phyloP scores from a whole-genome alignment of 1,139 yeast genomes.

The Protomyces lactucae-debilis region DNA sequence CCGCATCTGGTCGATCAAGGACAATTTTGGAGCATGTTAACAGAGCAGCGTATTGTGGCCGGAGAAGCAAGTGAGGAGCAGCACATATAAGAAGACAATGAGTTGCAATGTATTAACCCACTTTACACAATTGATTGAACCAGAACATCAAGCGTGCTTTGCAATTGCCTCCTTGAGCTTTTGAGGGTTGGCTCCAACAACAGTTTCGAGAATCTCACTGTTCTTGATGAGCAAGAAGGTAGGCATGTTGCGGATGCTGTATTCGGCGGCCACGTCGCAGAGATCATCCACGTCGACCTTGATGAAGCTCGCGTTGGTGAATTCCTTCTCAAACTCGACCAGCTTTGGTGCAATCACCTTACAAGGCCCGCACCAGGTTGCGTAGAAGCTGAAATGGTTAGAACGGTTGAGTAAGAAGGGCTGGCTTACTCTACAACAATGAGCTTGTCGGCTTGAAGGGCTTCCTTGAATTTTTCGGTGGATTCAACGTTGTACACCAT shows the following conservation, averaged over 20 bases:
- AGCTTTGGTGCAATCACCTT: conserved; percentile 87
- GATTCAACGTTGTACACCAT: conserved; percentile 15
- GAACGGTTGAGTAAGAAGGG: too few species aligned
- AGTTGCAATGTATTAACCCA: too few species aligned
- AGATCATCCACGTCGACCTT: conserved; percentile 82
- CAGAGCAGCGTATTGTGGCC: too few species aligned
- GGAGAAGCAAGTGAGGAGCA: too few species aligned
- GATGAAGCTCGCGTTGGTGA: conserved; percentile 60
- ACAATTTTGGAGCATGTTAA: too few species aligned
- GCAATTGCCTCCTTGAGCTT: conserved; percentile 65
- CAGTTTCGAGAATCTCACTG: conserved; percentile 66
- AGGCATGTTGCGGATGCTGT: conserved; percentile 83
- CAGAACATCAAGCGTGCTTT: neutral
- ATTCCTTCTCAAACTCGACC: conserved; percentile 63
- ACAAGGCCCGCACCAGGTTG: conserved; percentile 98
- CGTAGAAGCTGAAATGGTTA: conserved; percentile 51
- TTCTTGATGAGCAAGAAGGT: conserved; percentile 73
- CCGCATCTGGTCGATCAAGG: too few species aligned
- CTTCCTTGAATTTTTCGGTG: conserved; percentile 56
- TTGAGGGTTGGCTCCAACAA: conserved; percentile 79
- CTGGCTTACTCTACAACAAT: conserved; percentile 61
- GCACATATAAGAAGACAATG: too few species aligned
- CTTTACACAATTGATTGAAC: too few species aligned
- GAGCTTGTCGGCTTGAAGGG: conserved; percentile 50
- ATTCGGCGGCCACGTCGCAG: conserved; percentile 65